Evolutionary conservation across 192 early-diverging fungal genomes (phyloP).

Genomic region (Umbelopsis ramanniana): DNA sequence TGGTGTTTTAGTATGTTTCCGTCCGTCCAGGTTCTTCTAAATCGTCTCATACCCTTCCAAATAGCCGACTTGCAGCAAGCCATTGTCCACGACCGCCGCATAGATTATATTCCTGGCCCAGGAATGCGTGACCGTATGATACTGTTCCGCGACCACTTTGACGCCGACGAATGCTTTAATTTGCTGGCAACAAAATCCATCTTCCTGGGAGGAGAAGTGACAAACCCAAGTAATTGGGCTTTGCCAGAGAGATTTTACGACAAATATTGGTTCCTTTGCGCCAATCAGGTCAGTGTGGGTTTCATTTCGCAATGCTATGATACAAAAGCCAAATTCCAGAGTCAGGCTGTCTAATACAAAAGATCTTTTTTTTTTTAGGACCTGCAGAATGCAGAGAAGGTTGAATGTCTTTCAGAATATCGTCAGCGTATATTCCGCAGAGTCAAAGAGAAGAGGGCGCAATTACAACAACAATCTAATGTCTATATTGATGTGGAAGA

Average conservation of each 20-base stretch:
- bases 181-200: slow-evolving; percentile 21
- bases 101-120: slow-evolving; percentile 37
- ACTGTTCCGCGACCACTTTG: slow-evolving; percentile 36
- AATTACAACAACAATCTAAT: not conserved
- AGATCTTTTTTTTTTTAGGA: not conserved
- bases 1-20: not conserved
- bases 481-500: not conserved
- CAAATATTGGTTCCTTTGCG: slow-evolving; percentile 39
- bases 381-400: not conserved
- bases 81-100: slow-evolving; percentile 37
- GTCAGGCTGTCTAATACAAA: too few relatives aligned
- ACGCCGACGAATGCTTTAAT: slow-evolving; percentile 38
- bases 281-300: slow-evolving; percentile 18
- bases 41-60: not conserved
- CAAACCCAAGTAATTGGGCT: slow-evolving; percentile 32
- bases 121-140: slow-evolving; percentile 40
- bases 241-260: slow-evolving; percentile 18
- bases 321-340: too few relatives aligned
- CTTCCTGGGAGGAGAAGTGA: slow-evolving; percentile 32
- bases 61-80: slow-evolving; percentile 35
- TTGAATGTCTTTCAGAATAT: not conserved
- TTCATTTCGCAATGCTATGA: too few relatives aligned
- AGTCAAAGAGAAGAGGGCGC: slow-evolving; percentile 2
- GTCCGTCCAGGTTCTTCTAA: not conserved
- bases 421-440: not conserved